Evolutionary conservation across 352 stramenopile genomes (phyloP), one percentile per base, ranked within the genome.

Genomic region (Phytophthora hybrid): DNA sequence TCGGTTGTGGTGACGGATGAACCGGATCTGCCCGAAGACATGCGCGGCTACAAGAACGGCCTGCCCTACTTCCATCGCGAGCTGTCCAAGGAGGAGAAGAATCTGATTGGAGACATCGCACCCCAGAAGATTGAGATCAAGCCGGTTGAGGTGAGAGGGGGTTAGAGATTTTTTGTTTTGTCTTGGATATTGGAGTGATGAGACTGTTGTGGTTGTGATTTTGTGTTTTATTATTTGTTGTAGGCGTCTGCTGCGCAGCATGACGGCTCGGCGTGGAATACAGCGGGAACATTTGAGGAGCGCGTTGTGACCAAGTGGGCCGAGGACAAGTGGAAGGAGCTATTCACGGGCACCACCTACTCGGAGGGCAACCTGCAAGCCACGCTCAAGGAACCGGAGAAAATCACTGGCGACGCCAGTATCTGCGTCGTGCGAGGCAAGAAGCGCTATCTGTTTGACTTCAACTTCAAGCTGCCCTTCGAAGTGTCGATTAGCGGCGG

Each of bases 51-150:
- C 78, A 94, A 94, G 84, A 94, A 96, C 63, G 89, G 89, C 0
- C 32, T 94, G 55, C 89, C 89, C 26, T 99, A 99, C 74, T 99
- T 99, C 82, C 97, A 99, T 79, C 95, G 98, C 67, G 97, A 99
- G 78, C 80, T 99, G 39, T 97, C 92, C 10, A 96, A 98, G 73
- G 90, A 99, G 66, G 95, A 97, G 41, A 98, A 98, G 75, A 86
- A 79, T 51, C 93, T 99, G 77, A 98, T 98, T 66, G 97, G 98
- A 63, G 99, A 99, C 79, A 98, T 96, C 69, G 88, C 89, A 37
- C 91, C 90, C 0, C 90, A 97, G 79, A 94, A 95, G 74, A 90
- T 95, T 39, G 83, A 91, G 57, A 59, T 75, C 1, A 79, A 82
- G 14, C 79, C 78, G 0, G 77, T 79, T 0, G 47, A 59, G 53